A percentile compares a stretch with the other conserved stretches of the same genome.
These are phyloP conservation scores for Tulasnella sp. DNA, from an alignment of 768 basidiomycete species.

Conservation along the genomic window DNA sequence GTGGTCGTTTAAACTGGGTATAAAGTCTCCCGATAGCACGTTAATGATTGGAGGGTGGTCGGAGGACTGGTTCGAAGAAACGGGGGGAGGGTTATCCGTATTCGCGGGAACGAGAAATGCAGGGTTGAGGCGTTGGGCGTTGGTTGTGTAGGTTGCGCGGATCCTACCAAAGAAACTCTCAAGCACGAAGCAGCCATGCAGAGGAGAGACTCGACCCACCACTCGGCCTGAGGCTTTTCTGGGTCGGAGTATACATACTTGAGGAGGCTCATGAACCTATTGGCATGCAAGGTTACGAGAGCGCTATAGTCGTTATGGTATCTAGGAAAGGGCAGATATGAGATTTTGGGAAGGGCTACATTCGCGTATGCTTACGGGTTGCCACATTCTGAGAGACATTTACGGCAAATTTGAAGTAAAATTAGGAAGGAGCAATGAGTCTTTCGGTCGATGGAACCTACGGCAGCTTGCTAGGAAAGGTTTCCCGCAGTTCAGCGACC, in stretches of 20 bases:
- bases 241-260: background rate
- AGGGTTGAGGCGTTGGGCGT: background rate
- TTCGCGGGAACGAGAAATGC: background rate
- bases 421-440: background rate
- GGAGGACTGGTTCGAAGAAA: background rate
- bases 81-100: background rate
- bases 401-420: background rate
- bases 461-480: background rate
- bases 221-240: background rate
- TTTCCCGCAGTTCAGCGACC: background rate
- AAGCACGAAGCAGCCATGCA: background rate
- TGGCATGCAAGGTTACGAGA: background rate
- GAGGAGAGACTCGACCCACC: background rate
- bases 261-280: conserved; percentile 1
- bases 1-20: background rate
- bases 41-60: background rate
- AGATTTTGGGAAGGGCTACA: background rate
- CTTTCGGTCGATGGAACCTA: background rate
- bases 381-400: background rate
- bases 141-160: background rate
- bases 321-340: background rate
- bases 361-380: background rate
- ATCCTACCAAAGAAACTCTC: background rate
- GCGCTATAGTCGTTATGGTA: conserved; percentile 3
- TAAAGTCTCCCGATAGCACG: background rate